Percentiles rank a stretch among this genome's conserved stretches.
Conservation (phyloP, 345 rosid genomes). For the Citrus cavaleriei region DNA sequence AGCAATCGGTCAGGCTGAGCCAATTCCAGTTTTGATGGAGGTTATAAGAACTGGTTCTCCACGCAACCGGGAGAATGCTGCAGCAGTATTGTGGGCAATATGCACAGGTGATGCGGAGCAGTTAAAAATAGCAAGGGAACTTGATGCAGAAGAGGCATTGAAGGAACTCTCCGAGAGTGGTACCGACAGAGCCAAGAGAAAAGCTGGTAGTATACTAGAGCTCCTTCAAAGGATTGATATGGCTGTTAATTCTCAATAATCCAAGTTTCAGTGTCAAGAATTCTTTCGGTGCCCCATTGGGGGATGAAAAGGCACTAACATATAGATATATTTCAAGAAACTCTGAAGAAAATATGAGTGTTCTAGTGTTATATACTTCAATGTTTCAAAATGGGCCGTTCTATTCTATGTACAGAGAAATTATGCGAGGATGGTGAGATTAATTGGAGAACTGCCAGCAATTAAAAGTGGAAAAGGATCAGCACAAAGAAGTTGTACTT, state of each 20-base stretch:
- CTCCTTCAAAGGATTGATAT: constrained; percentile 54
- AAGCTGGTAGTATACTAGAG: constrained; percentile 77
- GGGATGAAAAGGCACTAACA: neutral
- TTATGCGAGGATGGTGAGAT: neutral
- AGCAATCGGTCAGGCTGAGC: constrained; percentile 71
- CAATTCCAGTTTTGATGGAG: constrained; percentile 73
- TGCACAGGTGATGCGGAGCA: constrained; percentile 66
- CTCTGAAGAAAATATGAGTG: neutral
- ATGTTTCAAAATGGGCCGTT: neutral
- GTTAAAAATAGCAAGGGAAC: constrained; percentile 59
- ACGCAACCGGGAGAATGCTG: constrained; percentile 89
- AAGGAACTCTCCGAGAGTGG: constrained; percentile 81
- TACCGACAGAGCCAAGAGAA: constrained; percentile 96
- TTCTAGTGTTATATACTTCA: neutral
- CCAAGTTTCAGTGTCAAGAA: neutral
- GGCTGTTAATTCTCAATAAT: constrained; percentile 5
- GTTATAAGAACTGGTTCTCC: constrained; percentile 85
- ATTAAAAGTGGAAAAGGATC: neutral
- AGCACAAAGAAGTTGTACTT: neutral
- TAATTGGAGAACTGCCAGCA: neutral
- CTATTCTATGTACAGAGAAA: neutral
- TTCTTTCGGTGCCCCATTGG: neutral
- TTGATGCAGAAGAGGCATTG: constrained; percentile 67
- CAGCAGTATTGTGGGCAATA: constrained; percentile 78
- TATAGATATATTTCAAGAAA: neutral